Evolutionary conservation across 2,329 filamentous ascomycete genomes (phyloP).

Genomic region (Talaromyces sp.): DNA sequence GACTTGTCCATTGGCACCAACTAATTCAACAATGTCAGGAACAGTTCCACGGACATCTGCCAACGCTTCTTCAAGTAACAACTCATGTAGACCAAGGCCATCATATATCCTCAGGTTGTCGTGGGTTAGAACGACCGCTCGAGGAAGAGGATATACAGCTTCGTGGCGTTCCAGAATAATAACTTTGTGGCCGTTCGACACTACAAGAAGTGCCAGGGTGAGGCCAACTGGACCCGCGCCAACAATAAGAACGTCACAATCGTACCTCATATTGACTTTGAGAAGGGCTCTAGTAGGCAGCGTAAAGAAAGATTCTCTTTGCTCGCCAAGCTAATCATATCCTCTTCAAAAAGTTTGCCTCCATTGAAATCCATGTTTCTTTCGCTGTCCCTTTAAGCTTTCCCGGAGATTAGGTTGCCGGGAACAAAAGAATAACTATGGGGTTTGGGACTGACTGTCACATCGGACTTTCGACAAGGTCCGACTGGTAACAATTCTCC

Average conservation of each 20-base stretch:
- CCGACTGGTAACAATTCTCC: not conserved
- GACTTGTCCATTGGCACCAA: not conserved
- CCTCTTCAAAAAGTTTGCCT: not conserved
- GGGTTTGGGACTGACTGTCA: not conserved
- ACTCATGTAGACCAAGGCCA: not conserved
- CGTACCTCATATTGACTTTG: not conserved
- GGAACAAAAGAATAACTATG: too few relatives aligned
- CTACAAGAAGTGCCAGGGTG: not conserved
- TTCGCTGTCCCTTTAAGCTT: not conserved
- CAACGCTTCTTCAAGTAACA: not conserved
- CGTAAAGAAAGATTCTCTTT: not conserved
- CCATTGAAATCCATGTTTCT: not conserved
- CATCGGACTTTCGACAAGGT: not conserved
- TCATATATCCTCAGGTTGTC: not conserved
- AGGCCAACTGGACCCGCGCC: not conserved
- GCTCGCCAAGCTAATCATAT: not conserved
- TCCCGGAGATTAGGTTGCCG: not conserved
- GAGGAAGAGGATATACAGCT: conserved; percentile 4
- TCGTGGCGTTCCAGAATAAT: not conserved
- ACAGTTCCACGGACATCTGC: not conserved
- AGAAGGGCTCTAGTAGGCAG: not conserved
- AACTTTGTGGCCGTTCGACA: not conserved
- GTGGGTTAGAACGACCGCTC: not conserved
- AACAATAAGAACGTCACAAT: not conserved
- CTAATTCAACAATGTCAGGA: not conserved